A percentile compares a stretch with the other conserved stretches of the same genome.
phyloP scores from a whole-genome alignment of 352 stramenopile genomes.

The Ophiocytium majus region DNA sequence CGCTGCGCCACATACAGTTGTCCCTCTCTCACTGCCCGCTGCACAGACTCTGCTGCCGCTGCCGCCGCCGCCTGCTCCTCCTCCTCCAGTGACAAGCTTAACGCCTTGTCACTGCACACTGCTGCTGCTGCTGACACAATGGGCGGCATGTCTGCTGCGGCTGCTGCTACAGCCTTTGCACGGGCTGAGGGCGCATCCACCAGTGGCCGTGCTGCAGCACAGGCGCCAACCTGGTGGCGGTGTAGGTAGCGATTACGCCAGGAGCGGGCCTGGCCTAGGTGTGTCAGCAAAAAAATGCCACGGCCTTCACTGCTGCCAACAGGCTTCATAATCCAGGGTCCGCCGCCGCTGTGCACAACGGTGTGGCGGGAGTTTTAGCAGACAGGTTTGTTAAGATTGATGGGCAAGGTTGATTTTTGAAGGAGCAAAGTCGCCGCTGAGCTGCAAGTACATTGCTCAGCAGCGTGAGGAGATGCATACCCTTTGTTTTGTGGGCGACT shows the following conservation, averaged over 20 bases:
- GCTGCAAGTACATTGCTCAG: no score
- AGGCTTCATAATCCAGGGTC: slow-evolving; percentile 93
- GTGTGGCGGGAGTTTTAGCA: no score
- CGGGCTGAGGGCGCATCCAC: slow-evolving; percentile 79
- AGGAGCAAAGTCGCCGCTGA: no score
- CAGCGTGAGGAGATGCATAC: no score
- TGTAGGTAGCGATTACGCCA: slow-evolving; percentile 68
- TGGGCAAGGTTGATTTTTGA: no score
- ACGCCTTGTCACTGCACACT: background rate
- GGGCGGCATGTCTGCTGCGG: slow-evolving; percentile 65
- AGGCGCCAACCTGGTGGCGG: background rate
- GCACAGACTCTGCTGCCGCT: no score
- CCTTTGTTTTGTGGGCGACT: no score
- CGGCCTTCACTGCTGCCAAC: slow-evolving; percentile 77
- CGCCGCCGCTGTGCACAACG: slow-evolving; percentile 71
- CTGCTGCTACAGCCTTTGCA: slow-evolving; percentile 86
- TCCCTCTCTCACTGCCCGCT: slow-evolving; percentile 82
- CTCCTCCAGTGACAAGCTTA: no score
- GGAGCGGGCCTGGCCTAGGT: slow-evolving; percentile 83
- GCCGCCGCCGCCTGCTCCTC: no score
- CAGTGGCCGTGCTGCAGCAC: slow-evolving; percentile 67
- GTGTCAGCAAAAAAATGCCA: slow-evolving; percentile 90
- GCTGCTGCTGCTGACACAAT: background rate
- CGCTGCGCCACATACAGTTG: slow-evolving; percentile 57
- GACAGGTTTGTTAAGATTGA: no score